Base-by-base conservation (phyloP, 257 asterid species). In the Capsicum rhomboideum region DNA sequence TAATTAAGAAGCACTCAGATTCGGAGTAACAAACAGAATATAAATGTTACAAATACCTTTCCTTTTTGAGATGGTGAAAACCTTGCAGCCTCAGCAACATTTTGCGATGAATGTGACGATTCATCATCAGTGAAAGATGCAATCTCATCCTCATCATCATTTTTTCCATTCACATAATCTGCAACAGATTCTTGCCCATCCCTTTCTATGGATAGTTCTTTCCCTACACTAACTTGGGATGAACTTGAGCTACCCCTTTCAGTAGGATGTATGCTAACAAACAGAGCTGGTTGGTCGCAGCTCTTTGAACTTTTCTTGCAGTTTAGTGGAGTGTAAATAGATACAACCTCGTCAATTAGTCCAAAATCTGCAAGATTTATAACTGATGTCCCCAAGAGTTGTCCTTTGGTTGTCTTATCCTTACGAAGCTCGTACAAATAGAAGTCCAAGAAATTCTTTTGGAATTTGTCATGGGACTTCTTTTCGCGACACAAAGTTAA, bases 301-400 rank as follows among this genome's bases (percentile, higher is more conserved):
- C 59, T 79, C 83, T 86, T 88, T 26, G 91, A 89, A 85, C 84
- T 89, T 86, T 93, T 96, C 92, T 91, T 96, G 83, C 90, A 90
- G 89, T 28, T 92, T 44, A 96, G 16, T 5, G 98, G 97, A 84
- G 87, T 92, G 82, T 83, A 88, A 55, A 94, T 68, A 21, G 86
- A 85, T 34, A 89, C 21, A n/a, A 69, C 42, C 50, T 90, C 94
- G 46, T 92, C 93, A 31, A 90, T 82, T 10, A 91, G 50, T 84
- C 95, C 98, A 84, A 90, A 92, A 75, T 94, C 99, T 10, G 98
- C 94, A 66, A 96, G 92, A 86, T 96, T 92, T 10, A 96, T 23
- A 0, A 68, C 59, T 37, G 95, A 93, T 42, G 97, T 90, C 54
- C 96, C 99, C 80, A 96, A 67, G 53, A 93, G 90, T 31, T 90